These are phyloP conservation scores for Camellia granthamiana DNA, from an alignment of 148 eudicot species.

Conservation along the genomic window DNA sequence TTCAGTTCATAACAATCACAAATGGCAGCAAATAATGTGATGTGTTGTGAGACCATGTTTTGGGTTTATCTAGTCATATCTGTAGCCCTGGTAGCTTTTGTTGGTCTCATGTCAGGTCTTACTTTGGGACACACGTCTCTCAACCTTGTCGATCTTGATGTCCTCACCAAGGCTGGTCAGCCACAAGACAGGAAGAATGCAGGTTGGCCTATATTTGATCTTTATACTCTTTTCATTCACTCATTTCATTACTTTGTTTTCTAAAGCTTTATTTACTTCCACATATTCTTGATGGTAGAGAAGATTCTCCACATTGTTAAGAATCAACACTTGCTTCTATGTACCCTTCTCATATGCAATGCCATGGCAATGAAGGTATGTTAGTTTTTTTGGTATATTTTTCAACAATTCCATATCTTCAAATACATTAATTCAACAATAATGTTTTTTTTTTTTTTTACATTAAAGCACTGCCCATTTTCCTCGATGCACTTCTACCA, in stretches of 20 bases:
- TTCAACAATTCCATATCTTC: not conserved
- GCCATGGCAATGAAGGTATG: conserved; percentile 89
- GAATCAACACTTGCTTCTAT: conserved; percentile 76
- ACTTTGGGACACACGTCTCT: conserved; percentile 86
- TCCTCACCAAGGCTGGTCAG: conserved; percentile 68
- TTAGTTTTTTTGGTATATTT: not conserved
- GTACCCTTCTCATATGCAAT: conserved; percentile 79
- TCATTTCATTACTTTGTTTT: not conserved
- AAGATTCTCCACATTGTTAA: conserved; percentile 77
- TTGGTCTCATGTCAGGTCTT: conserved; percentile 88
- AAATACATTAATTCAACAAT: not conserved
- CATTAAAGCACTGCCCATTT: conserved; percentile 74
- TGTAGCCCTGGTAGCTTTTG: conserved; percentile 62
- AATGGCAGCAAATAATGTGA: conserved; percentile 83
- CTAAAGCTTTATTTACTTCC: not conserved
- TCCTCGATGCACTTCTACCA: conserved; percentile 69
- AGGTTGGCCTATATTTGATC: conserved; percentile 25
- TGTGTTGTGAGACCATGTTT: conserved; percentile 81
- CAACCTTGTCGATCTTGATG: conserved; percentile 79
- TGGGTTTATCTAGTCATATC: conserved; percentile 62
- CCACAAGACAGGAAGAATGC: conserved; percentile 72
- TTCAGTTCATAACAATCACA: conserved; percentile 10
- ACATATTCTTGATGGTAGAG: conserved; percentile 34
- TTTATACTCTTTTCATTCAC: not conserved
- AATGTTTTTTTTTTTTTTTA: not conserved